These are phyloP conservation scores for Spergularia azorica DNA, from an alignment of 179 eudicot genomes.

Conservation along the genomic window DNA sequence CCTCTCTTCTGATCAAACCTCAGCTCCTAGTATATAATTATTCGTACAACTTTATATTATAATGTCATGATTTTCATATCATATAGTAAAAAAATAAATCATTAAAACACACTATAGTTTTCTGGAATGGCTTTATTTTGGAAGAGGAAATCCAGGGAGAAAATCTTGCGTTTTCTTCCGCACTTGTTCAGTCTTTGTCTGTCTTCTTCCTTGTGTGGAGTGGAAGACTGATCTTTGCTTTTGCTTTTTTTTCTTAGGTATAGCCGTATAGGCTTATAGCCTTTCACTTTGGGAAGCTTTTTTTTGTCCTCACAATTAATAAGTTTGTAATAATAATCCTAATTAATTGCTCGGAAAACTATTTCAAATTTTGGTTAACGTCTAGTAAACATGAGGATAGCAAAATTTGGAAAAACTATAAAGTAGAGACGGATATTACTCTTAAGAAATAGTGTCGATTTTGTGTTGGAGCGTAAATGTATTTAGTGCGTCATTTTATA, in stretches of 20 bases:
- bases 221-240: constrained; percentile 17
- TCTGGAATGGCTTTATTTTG: neutral
- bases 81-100: neutral
- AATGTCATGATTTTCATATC: neutral
- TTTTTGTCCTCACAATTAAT: constrained; percentile 22
- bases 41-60: neutral
- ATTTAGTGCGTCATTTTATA: too few relatives aligned
- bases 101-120: too few relatives aligned
- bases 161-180: constrained; percentile 2
- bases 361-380: too few relatives aligned
- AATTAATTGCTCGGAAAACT: too few relatives aligned
- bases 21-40: neutral
- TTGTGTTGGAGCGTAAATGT: too few relatives aligned
- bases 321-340: neutral
- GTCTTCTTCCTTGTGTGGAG: neutral
- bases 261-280: neutral
- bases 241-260: constrained; percentile 17
- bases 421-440: too few relatives aligned
- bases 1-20: too few relatives aligned
- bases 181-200: constrained; percentile 21
- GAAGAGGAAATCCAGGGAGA: constrained; percentile 18
- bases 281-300: constrained; percentile 30
- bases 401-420: too few relatives aligned
- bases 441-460: too few relatives aligned
- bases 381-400: too few relatives aligned